These are phyloP conservation scores for Xylariaceae sp. DNA, from an alignment of 2,329 filamentous ascomycete species.

Conservation along the genomic window DNA sequence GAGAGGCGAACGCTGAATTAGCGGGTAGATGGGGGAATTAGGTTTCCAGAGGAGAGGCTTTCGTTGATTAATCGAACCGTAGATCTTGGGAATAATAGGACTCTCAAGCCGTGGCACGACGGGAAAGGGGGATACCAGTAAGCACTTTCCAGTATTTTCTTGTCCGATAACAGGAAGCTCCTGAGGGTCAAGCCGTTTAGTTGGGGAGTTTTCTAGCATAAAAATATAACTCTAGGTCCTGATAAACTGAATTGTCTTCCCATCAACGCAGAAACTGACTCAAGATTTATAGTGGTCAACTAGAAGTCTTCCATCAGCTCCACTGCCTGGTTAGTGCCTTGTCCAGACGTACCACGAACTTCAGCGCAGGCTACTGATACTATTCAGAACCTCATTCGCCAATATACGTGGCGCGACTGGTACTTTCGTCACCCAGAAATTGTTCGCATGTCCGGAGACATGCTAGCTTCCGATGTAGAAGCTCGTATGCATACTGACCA, in stretches of 20 bases:
- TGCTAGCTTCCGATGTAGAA: slow-evolving; percentile 16
- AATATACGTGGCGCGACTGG: slow-evolving; percentile 24
- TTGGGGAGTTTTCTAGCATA: too few relatives aligned
- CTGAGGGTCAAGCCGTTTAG: too few relatives aligned
- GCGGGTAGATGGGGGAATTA: slow-evolving; percentile 2
- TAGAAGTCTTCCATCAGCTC: slow-evolving; percentile 17
- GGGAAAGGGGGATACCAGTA: slow-evolving; percentile 22
- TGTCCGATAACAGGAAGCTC: background rate
- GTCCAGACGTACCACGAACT: background rate
- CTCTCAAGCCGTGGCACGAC: slow-evolving; percentile 22
- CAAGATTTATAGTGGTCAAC: background rate
- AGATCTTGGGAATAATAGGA: slow-evolving; percentile 18
- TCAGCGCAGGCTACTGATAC: background rate
- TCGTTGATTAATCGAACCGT: slow-evolving; percentile 14
- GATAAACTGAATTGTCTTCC: background rate
- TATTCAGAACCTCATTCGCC: slow-evolving; percentile 15
- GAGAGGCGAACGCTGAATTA: background rate
- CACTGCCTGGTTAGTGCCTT: slow-evolving; percentile 15
- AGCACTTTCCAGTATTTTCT: background rate
- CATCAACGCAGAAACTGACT: background rate
- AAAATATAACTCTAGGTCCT: too few relatives aligned
- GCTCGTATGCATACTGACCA: slow-evolving; percentile 19
- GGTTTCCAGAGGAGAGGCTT: slow-evolving; percentile 20
- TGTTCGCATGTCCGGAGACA: slow-evolving; percentile 17
- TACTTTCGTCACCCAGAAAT: slow-evolving; percentile 16